These are phyloP conservation scores for Verticillium longisporum DNA, from an alignment of 2,329 filamentous ascomycete species.

Conservation along the genomic window DNA sequence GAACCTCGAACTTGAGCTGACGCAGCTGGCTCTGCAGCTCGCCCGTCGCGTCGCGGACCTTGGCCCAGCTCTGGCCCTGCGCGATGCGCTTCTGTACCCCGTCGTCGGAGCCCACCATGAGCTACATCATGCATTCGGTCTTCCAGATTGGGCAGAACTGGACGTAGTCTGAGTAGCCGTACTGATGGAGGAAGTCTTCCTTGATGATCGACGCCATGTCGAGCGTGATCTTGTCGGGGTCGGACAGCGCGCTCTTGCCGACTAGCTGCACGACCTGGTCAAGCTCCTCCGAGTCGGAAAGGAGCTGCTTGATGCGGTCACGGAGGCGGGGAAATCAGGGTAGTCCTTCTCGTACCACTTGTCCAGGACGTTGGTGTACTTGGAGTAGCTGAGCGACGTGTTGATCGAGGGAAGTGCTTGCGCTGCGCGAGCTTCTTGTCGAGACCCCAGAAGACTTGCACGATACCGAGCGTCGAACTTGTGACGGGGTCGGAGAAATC, in stretches of 20 bases:
- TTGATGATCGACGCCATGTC: slow-evolving; percentile 89
- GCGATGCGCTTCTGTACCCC: slow-evolving; percentile 93
- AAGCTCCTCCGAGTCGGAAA: slow-evolving; percentile 92
- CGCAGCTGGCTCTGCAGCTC: slow-evolving; percentile 82
- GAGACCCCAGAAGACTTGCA: slow-evolving; percentile 99
- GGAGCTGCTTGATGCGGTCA: slow-evolving; percentile 86
- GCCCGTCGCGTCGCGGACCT: slow-evolving; percentile 82
- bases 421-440: slow-evolving; percentile 99
- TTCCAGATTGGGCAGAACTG: slow-evolving; percentile 99
- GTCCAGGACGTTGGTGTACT: slow-evolving; percentile 85
- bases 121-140: slow-evolving; percentile 99
- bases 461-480: slow-evolving; percentile 86
- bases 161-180: slow-evolving; percentile 98
- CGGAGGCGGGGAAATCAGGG: slow-evolving; percentile 87
- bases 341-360: slow-evolving; percentile 91
- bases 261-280: slow-evolving; percentile 98
- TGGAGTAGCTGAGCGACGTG: slow-evolving; percentile 89
- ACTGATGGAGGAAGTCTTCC: slow-evolving; percentile 98
- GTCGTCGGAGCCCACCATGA: slow-evolving; percentile 96
- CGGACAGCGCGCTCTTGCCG: slow-evolving; percentile 92
- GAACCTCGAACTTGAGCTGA: slow-evolving; percentile 95
- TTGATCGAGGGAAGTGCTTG: slow-evolving; percentile 99
- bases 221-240: slow-evolving; percentile 96
- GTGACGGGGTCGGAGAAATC: slow-evolving; percentile 99
- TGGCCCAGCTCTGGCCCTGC: slow-evolving; percentile 85